These are phyloP conservation scores for Nemophila menziesii DNA, from an alignment of 257 asterid genomes.

Conservation along the genomic window DNA sequence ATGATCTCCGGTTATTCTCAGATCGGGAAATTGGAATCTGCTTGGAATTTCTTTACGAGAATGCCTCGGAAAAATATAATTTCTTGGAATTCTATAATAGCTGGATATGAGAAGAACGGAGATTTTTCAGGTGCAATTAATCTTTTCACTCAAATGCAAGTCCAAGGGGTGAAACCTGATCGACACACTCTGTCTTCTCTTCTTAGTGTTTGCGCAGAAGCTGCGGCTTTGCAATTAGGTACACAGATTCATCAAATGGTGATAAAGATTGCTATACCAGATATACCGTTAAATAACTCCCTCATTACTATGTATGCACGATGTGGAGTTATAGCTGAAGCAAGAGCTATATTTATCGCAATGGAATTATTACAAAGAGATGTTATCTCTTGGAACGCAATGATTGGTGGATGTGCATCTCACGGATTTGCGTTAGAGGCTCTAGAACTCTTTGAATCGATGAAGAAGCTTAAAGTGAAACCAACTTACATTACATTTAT, in stretches of 20 bases:
- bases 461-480: conserved; percentile 40
- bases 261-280: conserved; percentile 46
- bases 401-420: conserved; percentile 80
- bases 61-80: conserved; percentile 52
- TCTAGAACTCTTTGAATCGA: conserved; percentile 48
- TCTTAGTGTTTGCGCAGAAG: conserved; percentile 64
- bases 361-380: conserved; percentile 38
- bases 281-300: conserved; percentile 60
- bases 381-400: conserved; percentile 83
- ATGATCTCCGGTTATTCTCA: conserved; percentile 59
- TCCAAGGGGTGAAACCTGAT: conserved; percentile 59
- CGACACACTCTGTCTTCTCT: conserved; percentile 74
- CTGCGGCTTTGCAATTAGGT: conserved; percentile 48
- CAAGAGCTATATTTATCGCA: conserved; percentile 44
- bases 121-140: conserved; percentile 43
- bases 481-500: conserved; percentile 70
- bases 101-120: conserved; percentile 56
- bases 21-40: conserved; percentile 44
- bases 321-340: conserved; percentile 72
- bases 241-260: conserved; percentile 69
- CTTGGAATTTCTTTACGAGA: conserved; percentile 38
- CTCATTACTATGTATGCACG: conserved; percentile 78
- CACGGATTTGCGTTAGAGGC: conserved; percentile 63
- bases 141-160: conserved; percentile 54
- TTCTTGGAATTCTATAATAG: conserved; percentile 77